A percentile compares a stretch with the other conserved stretches of the same genome.
phyloP scores from a whole-genome alignment of 2,329 filamentous ascomycete species.

The Aspergillus tanneri region DNA sequence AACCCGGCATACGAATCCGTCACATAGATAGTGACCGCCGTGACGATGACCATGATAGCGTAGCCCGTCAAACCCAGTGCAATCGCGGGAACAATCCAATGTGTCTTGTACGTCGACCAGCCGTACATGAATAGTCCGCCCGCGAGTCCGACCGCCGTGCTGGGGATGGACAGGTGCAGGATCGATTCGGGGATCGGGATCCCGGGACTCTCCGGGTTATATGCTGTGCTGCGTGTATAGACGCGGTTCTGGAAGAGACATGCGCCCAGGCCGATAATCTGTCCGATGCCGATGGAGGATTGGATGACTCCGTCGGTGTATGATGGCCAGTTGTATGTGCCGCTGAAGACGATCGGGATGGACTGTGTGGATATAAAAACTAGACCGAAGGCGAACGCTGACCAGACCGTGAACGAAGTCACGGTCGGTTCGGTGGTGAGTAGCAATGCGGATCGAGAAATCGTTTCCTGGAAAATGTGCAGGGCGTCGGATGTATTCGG shows the following conservation, averaged over 20 bases:
- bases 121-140: slow-evolving; percentile 40
- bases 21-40: slow-evolving; percentile 52
- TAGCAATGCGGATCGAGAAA: slow-evolving; percentile 38
- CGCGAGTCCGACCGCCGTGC: slow-evolving; percentile 34
- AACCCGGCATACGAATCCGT: slow-evolving; percentile 52
- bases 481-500: background rate
- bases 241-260: slow-evolving; percentile 21
- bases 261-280: slow-evolving; percentile 41
- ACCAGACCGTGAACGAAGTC: slow-evolving; percentile 46
- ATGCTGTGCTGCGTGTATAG: slow-evolving; percentile 31
- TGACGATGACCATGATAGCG: slow-evolving; percentile 45
- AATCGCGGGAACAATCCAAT: slow-evolving; percentile 38
- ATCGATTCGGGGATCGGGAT: slow-evolving; percentile 46
- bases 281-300: slow-evolving; percentile 43
- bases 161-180: slow-evolving; percentile 43
- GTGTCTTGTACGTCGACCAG: slow-evolving; percentile 35
- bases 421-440: slow-evolving; percentile 47
- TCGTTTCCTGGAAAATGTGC: slow-evolving; percentile 22
- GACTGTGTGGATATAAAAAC: slow-evolving; percentile 46
- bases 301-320: slow-evolving; percentile 41
- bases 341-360: slow-evolving; percentile 44
- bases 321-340: slow-evolving; percentile 28
- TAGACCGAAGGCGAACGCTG: slow-evolving; percentile 45
- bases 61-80: slow-evolving; percentile 41
- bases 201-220: slow-evolving; percentile 42